These are phyloP conservation scores for Cadophora sp. DNA, from an alignment of 2,329 filamentous ascomycete species.

Conservation along the genomic window DNA sequence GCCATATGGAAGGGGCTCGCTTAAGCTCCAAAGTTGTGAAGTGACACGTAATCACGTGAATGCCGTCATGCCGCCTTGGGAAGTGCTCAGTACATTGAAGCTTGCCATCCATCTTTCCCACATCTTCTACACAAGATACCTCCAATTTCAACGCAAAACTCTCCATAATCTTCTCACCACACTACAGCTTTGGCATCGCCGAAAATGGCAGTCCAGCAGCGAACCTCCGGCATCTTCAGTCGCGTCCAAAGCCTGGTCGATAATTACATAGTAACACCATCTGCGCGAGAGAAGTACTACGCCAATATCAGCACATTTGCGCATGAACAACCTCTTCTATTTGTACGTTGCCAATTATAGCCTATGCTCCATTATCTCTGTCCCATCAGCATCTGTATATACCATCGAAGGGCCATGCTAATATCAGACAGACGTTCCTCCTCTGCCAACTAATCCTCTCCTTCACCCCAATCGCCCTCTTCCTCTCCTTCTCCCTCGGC, in stretches of 20 bases:
- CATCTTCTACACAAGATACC: neutral
- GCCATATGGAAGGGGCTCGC: neutral
- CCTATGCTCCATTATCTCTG: neutral
- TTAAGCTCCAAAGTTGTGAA: neutral
- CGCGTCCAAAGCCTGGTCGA: conserved; percentile 48
- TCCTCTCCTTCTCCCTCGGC: conserved; percentile 68
- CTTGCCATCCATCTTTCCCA: neutral
- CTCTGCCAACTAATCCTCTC: conserved; percentile 69
- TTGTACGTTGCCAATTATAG: conserved; percentile 56
- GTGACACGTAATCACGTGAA: neutral
- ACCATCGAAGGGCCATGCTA: conserved; percentile 13
- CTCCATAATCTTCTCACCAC: neutral
- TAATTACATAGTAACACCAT: conserved; percentile 60
- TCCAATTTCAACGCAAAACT: neutral
- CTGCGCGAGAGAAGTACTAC: conserved; percentile 63
- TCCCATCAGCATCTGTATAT: neutral
- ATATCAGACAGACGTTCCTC: conserved; percentile 65
- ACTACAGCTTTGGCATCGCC: neutral
- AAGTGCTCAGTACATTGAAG: neutral
- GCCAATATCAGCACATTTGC: conserved; percentile 62
- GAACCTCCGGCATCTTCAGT: conserved; percentile 31
- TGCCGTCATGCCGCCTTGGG: neutral
- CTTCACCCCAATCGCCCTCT: conserved; percentile 71
- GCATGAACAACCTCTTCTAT: conserved; percentile 69
- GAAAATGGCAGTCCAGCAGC: conserved; percentile 34